Evolutionary conservation across 768 basidiomycete species (phyloP).

Genomic region (Sporobolomyces pararoseus): DNA sequence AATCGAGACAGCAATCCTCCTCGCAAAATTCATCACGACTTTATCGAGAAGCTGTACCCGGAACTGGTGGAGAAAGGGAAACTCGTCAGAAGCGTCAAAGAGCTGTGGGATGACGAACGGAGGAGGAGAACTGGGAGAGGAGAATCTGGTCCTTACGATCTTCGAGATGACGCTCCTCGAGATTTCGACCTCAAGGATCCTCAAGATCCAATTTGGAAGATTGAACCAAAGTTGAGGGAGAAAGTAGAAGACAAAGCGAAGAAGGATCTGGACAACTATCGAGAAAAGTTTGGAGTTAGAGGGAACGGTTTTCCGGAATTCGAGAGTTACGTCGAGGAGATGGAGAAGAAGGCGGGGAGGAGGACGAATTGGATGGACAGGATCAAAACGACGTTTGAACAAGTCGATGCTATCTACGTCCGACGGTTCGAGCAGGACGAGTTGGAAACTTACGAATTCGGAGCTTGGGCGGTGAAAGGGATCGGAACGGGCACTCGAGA

Average conservation of each 20-base stretch:
- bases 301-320: slow-evolving; percentile 45
- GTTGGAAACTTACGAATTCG: slow-evolving; percentile 34
- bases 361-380: slow-evolving; percentile 60
- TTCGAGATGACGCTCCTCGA: slow-evolving; percentile 19
- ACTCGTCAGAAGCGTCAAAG: slow-evolving; percentile 79
- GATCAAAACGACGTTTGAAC: slow-evolving; percentile 86
- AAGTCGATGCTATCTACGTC: slow-evolving; percentile 57
- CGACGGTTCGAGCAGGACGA: slow-evolving; percentile 39
- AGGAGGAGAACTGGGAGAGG: slow-evolving; percentile 55
- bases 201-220: slow-evolving; percentile 59
- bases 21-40: slow-evolving; percentile 65
- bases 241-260: slow-evolving; percentile 64
- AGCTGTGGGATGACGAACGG: slow-evolving; percentile 96
- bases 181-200: slow-evolving; percentile 10
- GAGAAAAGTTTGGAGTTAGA: slow-evolving; percentile 43
- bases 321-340: slow-evolving; percentile 34
- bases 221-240: slow-evolving; percentile 71
- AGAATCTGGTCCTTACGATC: slow-evolving; percentile 34
- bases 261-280: slow-evolving; percentile 50
- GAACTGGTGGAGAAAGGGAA: slow-evolving; percentile 59
- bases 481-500: slow-evolving; percentile 32
- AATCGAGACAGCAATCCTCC: slow-evolving; percentile 67
- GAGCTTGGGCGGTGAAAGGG: slow-evolving; percentile 43
- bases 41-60: slow-evolving; percentile 59
- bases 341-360: slow-evolving; percentile 1